Conservation (phyloP, 164 flowering plant genomes). For the Cinnamomum micranthum region DNA sequence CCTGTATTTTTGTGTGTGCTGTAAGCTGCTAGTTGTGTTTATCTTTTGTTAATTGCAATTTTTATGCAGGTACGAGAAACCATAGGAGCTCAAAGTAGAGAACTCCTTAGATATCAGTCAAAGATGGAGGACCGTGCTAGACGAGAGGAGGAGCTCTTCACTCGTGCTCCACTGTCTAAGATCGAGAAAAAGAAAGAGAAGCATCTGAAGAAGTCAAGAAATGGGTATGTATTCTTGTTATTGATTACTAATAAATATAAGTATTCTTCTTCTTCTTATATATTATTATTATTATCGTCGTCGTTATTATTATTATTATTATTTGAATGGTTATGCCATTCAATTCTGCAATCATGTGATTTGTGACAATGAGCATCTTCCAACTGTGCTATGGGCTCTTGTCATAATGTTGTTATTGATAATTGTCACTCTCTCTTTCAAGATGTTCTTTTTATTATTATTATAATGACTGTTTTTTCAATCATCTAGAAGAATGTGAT, state of each 20-base stretch:
- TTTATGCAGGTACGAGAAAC: constrained; percentile 51
- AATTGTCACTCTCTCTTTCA: no score
- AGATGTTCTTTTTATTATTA: no score
- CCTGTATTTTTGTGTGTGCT: background rate
- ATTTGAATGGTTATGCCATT: no score
- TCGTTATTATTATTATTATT: background rate
- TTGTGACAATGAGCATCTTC: no score
- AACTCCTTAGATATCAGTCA: constrained; percentile 39
- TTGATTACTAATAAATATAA: background rate
- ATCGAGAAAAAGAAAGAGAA: constrained; percentile 66
- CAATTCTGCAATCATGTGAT: background rate
- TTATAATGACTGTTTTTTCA: no score
- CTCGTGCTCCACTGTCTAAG: constrained; percentile 75
- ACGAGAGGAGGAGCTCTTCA: constrained; percentile 75
- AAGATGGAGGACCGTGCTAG: constrained; percentile 54
- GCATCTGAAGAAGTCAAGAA: constrained; percentile 65
- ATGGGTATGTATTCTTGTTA: constrained; percentile 46
- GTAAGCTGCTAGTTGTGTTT: background rate
- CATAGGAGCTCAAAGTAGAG: constrained; percentile 63
- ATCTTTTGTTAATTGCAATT: background rate
- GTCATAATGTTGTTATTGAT: no score
- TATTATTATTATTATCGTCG: background rate
- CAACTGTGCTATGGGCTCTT: no score
- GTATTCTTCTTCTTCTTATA: background rate
- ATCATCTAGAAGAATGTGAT: background rate